Evolutionary conservation across 164 flowering plant genomes (phyloP).

Genomic region (Vitis rotundifolia): DNA sequence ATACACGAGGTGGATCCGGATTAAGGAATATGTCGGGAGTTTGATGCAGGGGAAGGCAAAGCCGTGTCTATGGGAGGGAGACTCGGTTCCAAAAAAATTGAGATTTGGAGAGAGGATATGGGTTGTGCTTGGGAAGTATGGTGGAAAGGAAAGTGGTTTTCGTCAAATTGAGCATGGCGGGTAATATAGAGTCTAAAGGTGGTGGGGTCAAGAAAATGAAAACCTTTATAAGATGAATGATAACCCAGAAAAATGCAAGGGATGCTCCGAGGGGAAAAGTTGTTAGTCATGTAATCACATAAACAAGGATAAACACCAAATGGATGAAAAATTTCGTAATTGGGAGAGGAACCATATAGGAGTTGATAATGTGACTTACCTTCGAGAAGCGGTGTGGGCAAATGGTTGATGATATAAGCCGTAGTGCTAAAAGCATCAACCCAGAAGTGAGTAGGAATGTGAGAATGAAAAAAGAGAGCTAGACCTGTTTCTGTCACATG

Average conservation of each 20-base stretch:
- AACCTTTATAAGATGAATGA: not conserved
- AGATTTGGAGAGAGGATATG: too few species aligned
- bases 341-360: not conserved
- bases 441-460: not conserved
- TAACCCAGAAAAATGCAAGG: not conserved
- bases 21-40: too few species aligned
- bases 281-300: too few species aligned
- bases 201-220: not conserved
- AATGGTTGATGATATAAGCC: not conserved
- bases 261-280: not conserved
- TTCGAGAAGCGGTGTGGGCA: not conserved
- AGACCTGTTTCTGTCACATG: not conserved
- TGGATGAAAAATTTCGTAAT: too few species aligned
- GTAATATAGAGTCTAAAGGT: not conserved
- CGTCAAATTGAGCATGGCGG: not conserved
- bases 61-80: too few species aligned
- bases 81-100: too few species aligned
- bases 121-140: too few species aligned
- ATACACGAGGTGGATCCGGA: too few species aligned
- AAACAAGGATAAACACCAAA: too few species aligned
- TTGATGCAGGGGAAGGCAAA: too few species aligned
- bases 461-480: not conserved
- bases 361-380: not conserved
- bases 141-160: too few species aligned
- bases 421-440: not conserved